Percentiles rank a stretch among this genome's conserved stretches.
These are phyloP conservation scores for Lycium barbarum DNA, from an alignment of 257 asterid species.

Conservation along the genomic window DNA sequence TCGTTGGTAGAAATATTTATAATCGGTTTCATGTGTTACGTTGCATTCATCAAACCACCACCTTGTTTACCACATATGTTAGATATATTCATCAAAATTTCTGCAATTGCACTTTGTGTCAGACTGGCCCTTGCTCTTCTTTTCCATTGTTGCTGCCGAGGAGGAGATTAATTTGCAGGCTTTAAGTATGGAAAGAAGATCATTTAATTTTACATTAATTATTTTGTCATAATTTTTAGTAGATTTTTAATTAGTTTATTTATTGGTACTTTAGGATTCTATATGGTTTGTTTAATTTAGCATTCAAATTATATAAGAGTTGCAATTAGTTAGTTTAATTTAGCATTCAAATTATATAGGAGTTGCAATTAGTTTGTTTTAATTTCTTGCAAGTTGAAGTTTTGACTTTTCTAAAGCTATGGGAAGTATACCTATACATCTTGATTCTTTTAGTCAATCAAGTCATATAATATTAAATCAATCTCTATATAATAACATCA, in stretches of 20 bases:
- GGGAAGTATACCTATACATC: no score
- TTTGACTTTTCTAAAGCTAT: no score
- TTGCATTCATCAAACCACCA: not conserved
- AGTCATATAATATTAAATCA: not conserved
- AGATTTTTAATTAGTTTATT: no score
- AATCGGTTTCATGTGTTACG: not conserved
- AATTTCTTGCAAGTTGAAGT: not conserved
- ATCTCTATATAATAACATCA: no score
- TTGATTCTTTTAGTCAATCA: not conserved
- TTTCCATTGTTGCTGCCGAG: not conserved
- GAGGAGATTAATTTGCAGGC: not conserved
- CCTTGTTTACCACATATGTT: not conserved
- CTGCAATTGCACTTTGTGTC: not conserved
- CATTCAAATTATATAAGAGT: not conserved
- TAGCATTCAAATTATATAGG: not conserved
- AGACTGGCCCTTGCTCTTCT: not conserved
- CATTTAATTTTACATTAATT: not conserved
- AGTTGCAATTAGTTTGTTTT: not conserved
- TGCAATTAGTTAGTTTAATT: not conserved
- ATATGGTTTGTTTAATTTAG: not conserved
- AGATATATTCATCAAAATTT: not conserved
- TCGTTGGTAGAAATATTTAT: not conserved
- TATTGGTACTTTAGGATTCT: not conserved
- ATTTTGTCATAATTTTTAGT: not conserved
- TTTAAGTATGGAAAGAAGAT: not conserved